Conservation (phyloP, 108 stramenopile genomes). For the Nitzschia inconspicua region DNA sequence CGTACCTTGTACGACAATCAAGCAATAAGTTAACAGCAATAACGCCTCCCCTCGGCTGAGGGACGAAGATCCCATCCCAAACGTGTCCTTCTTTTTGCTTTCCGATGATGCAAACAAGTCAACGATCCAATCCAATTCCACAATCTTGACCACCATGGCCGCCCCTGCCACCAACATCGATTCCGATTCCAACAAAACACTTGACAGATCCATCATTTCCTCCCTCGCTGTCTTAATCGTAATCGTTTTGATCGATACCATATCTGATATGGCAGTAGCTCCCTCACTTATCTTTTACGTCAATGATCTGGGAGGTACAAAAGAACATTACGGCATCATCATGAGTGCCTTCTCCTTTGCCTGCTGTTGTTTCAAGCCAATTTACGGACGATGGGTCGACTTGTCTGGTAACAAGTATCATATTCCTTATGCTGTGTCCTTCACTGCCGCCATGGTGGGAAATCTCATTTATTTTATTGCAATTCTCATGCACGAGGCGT, state of each 20-base stretch:
- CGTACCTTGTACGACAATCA: too few relatives aligned
- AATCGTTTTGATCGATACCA: slow-evolving; percentile 52
- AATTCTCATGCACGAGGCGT: slow-evolving; percentile 25
- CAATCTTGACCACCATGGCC: too few relatives aligned
- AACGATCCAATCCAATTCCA: too few relatives aligned
- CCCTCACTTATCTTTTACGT: slow-evolving; percentile 81
- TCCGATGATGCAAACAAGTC: too few relatives aligned
- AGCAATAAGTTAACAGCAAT: too few relatives aligned
- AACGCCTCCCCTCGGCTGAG: too few relatives aligned
- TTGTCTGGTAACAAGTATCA: slow-evolving; percentile 41
- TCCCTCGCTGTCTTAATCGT: too few relatives aligned
- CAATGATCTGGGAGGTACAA: slow-evolving; percentile 47
- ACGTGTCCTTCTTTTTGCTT: too few relatives aligned
- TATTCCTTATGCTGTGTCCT: slow-evolving; percentile 45
- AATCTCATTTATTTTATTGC: slow-evolving; percentile 59
- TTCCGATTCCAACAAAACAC: too few relatives aligned
- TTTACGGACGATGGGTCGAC: slow-evolving; percentile 60
- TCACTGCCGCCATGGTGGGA: slow-evolving; percentile 43
- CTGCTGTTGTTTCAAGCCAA: slow-evolving; percentile 64
- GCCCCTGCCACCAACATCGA: too few relatives aligned
- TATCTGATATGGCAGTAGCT: slow-evolving; percentile 73
- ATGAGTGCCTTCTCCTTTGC: slow-evolving; percentile 57
- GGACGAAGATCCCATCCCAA: too few relatives aligned
- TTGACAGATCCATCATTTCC: too few relatives aligned
- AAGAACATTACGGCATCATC: slow-evolving; percentile 63